A percentile compares a stretch with the other conserved stretches of the same genome.
Conservation (phyloP, 768 basidiomycete species). For the Kockovaella imperatae region DNA sequence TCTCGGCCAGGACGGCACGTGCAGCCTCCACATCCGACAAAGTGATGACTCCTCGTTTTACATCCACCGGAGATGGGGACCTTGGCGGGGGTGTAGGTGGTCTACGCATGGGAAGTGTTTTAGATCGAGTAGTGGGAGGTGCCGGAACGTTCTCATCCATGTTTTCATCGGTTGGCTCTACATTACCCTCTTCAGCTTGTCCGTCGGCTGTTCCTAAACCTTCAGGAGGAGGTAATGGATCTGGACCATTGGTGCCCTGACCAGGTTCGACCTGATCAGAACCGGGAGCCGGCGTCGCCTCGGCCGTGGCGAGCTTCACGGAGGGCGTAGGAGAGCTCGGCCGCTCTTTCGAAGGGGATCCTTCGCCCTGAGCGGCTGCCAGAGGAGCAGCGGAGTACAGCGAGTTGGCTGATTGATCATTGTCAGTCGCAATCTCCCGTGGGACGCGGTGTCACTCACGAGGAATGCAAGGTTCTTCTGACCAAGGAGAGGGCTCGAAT, state of each 20-base stretch:
- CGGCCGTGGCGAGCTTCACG: too few species aligned
- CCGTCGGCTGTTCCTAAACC: too few species aligned
- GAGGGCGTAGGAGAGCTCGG: too few species aligned
- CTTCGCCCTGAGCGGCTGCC: too few species aligned
- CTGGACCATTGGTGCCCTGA: too few species aligned
- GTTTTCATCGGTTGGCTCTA: too few species aligned
- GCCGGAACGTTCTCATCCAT: slow-evolving; percentile 4
- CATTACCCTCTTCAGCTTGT: too few species aligned
- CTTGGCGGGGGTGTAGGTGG: slow-evolving; percentile 33
- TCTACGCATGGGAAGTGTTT: slow-evolving; percentile 22
- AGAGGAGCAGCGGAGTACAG: slow-evolving; percentile 2
- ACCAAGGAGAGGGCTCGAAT: slow-evolving; percentile 37
- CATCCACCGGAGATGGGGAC: slow-evolving; percentile 49
- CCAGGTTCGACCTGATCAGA: too few species aligned
- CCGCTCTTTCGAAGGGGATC: too few species aligned
- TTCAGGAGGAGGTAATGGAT: too few species aligned
- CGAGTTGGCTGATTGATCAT: slow-evolving; percentile 3
- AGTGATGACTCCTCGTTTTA: slow-evolving; percentile 30
- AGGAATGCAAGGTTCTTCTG: slow-evolving; percentile 35
- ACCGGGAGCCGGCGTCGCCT: too few species aligned
- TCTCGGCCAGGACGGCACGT: slow-evolving; percentile 33
- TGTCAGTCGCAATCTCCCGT: background rate
- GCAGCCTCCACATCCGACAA: slow-evolving; percentile 32
- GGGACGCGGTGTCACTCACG: slow-evolving; percentile 15
- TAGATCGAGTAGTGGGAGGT: slow-evolving; percentile 29